Evolutionary conservation across 345 rosid species (phyloP).

Genomic region (Corymbia maculata): DNA sequence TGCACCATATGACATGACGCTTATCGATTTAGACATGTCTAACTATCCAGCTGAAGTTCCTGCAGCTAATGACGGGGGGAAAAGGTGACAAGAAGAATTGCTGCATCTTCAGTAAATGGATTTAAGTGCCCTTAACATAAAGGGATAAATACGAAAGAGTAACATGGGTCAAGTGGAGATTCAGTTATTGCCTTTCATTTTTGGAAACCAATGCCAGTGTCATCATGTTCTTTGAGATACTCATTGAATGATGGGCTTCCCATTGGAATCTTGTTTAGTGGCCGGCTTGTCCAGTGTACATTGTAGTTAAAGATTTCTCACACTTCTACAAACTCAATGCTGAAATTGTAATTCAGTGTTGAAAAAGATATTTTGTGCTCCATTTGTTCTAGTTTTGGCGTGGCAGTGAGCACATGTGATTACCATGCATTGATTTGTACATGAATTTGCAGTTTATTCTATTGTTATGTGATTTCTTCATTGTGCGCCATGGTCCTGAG

Average conservation of each 20-base stretch:
- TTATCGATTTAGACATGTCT: slow-evolving; percentile 80
- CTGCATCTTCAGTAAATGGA: neutral
- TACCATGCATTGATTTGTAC: neutral
- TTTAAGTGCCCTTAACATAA: neutral
- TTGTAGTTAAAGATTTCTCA: slow-evolving; percentile 11
- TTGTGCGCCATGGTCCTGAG: neutral
- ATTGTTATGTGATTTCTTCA: neutral
- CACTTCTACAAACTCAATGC: neutral
- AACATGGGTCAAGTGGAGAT: neutral
- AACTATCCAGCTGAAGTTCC: slow-evolving; percentile 72
- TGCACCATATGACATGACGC: slow-evolving; percentile 68
- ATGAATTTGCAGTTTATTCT: neutral
- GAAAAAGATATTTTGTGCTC: neutral
- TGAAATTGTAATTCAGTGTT: neutral
- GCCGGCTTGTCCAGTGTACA: neutral
- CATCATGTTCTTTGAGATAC: neutral
- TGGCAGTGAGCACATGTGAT: neutral
- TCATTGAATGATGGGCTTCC: neutral
- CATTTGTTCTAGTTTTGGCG: neutral
- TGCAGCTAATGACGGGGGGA: slow-evolving; percentile 44
- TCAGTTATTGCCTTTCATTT: neutral
- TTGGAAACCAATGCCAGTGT: neutral
- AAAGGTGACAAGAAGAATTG: slow-evolving; percentile 26
- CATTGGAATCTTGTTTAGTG: neutral
- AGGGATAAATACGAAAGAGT: neutral